phyloP scores from a whole-genome alignment of 345 rosid genomes.

The Gossypium raimondii region DNA sequence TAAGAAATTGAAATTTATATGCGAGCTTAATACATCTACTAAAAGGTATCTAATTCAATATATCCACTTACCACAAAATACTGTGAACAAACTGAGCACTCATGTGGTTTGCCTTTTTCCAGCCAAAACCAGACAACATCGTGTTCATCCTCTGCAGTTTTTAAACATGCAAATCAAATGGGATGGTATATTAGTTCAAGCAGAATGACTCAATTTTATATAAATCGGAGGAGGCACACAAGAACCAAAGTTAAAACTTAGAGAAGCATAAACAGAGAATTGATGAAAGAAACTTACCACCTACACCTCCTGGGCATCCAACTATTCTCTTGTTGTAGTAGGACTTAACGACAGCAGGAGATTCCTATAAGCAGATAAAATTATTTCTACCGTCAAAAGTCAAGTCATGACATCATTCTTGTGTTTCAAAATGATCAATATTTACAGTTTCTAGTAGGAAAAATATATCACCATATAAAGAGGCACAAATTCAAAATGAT shows the following conservation, averaged over 20 bases:
- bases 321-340: constrained; percentile 76
- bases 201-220: not conserved
- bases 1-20: not conserved
- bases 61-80: constrained; percentile 66
- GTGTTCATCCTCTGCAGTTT: constrained; percentile 76
- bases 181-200: not conserved
- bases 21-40: not conserved
- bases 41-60: constrained; percentile 10
- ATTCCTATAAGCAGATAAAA: constrained; percentile 42
- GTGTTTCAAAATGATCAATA: not conserved
- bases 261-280: not conserved
- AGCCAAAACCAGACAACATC: constrained; percentile 99
- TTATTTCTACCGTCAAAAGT: not conserved
- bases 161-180: constrained; percentile 7
- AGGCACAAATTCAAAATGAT: not conserved
- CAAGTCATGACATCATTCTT: not conserved
- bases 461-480: not conserved
- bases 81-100: constrained; percentile 86
- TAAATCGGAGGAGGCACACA: not conserved
- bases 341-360: constrained; percentile 69
- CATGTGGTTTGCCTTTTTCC: constrained; percentile 75
- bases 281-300: constrained; percentile 41
- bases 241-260: not conserved
- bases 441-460: not conserved
- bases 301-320: constrained; percentile 89